Evolutionary conservation across 768 basidiomycete genomes (phyloP).

Genomic region (Thelephora ganbajun): DNA sequence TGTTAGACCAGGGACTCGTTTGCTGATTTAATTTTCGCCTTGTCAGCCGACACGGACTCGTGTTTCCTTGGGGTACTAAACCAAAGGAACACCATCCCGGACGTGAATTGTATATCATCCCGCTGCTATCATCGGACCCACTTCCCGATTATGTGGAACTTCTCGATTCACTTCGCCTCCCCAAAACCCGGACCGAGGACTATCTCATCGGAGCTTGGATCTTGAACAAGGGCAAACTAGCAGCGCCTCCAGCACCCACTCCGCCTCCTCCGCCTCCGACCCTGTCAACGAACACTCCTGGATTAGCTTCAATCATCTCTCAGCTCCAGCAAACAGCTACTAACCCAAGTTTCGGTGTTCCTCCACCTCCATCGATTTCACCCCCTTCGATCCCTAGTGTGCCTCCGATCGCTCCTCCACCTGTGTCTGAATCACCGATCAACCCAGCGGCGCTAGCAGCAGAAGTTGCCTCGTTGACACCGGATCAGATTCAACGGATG

Average conservation of each 20-base stretch:
- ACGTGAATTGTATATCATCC: slow-evolving; percentile 79
- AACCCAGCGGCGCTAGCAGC: slow-evolving; percentile 33
- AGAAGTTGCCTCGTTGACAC: slow-evolving; percentile 60
- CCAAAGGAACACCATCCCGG: slow-evolving; percentile 66
- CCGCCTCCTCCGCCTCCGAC: slow-evolving; percentile 21
- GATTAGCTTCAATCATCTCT: neutral
- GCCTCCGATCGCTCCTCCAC: slow-evolving; percentile 6
- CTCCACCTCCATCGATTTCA: slow-evolving; percentile 1
- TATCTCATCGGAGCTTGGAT: slow-evolving; percentile 77
- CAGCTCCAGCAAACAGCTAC: slow-evolving; percentile 5
- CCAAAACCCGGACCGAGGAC: slow-evolving; percentile 45
- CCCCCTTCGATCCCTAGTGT: slow-evolving; percentile 5
- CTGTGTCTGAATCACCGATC: neutral
- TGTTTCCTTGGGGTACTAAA: slow-evolving; percentile 74
- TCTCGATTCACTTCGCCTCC: slow-evolving; percentile 60
- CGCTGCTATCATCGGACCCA: slow-evolving; percentile 46
- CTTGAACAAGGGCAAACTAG: slow-evolving; percentile 68
- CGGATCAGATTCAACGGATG: slow-evolving; percentile 62
- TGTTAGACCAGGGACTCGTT: slow-evolving; percentile 2
- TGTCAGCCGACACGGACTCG: slow-evolving; percentile 67
- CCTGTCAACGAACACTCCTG: slow-evolving; percentile 5
- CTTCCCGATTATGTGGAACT: slow-evolving; percentile 81
- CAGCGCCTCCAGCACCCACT: slow-evolving; percentile 14
- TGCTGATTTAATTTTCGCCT: slow-evolving; percentile 2
- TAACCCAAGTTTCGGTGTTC: slow-evolving; percentile 2